phyloP scores from a whole-genome alignment of 805 yeast genomes.

The Komagataella pastoris region DNA sequence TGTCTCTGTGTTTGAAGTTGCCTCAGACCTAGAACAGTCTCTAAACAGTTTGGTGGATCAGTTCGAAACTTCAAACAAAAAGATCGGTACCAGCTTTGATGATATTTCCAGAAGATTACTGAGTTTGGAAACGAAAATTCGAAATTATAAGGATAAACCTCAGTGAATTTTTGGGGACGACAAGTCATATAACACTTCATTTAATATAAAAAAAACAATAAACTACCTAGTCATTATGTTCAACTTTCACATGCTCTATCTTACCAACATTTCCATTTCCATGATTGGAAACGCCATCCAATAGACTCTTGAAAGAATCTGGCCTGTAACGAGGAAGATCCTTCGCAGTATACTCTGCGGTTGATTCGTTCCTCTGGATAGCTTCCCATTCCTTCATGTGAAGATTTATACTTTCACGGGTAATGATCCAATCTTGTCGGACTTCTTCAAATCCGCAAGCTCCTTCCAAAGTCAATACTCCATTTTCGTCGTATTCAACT shows the following conservation, averaged over 20 bases:
- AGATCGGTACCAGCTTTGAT: background rate
- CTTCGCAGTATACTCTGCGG: constrained; percentile 32
- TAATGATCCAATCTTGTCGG: background rate
- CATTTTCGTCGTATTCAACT: constrained; percentile 13
- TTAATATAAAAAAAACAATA: too few species aligned
- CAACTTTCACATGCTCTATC: background rate
- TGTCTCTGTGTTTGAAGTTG: constrained; percentile 1
- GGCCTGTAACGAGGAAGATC: background rate
- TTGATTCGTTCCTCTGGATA: constrained; percentile 80
- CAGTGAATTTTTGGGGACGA: background rate
- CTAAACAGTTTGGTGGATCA: constrained; percentile 1
- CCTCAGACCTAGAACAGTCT: constrained; percentile 1
- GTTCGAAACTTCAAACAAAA: background rate
- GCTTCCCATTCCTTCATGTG: constrained; percentile 98
- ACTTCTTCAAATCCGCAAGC: constrained; percentile 17
- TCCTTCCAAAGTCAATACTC: constrained; percentile 20
- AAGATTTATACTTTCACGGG: constrained; percentile 46
- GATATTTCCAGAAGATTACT: background rate
- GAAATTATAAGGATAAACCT: background rate
- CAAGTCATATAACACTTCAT: background rate
- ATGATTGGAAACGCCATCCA: background rate
- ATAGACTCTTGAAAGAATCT: background rate
- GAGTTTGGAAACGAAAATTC: background rate
- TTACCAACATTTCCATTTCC: background rate
- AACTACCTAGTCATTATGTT: background rate